phyloP scores from a whole-genome alignment of 2,329 filamentous ascomycete genomes.

The Pseudofabraea citricarpa region DNA sequence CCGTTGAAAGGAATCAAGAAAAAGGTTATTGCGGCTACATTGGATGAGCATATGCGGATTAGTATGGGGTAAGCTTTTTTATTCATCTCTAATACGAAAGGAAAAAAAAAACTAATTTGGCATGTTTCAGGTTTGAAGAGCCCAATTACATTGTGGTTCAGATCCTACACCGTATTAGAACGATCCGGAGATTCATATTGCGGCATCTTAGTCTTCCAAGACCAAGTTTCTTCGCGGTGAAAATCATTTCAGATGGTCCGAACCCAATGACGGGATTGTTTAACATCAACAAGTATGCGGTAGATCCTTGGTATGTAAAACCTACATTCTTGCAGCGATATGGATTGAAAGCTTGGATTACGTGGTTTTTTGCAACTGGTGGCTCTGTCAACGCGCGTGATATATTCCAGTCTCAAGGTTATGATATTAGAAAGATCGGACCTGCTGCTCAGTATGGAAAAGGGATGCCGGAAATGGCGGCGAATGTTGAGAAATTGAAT shows the following conservation, averaged over 20 bases:
- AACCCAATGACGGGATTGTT: constrained; percentile 12
- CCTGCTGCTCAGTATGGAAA: too few species aligned
- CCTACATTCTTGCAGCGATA: constrained; percentile 9
- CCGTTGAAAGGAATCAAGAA: constrained; percentile 4
- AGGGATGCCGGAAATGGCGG: too few species aligned
- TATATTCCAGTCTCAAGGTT: too few species aligned
- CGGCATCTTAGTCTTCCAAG: constrained; percentile 10
- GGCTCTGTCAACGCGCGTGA: too few species aligned
- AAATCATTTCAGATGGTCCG: constrained; percentile 8
- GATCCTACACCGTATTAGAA: constrained; percentile 1
- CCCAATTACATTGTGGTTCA: constrained; percentile 8
- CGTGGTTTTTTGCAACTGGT: too few species aligned
- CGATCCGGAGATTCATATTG: constrained; percentile 8
- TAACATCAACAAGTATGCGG: constrained; percentile 8
- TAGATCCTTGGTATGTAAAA: constrained; percentile 13
- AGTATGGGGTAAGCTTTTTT: constrained; percentile 9
- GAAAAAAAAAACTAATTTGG: constrained; percentile 2
- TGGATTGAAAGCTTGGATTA: too few species aligned
- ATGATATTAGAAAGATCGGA: too few species aligned
- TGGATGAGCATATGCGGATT: constrained; percentile 11
- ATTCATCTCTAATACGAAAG: neutral
- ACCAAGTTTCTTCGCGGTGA: constrained; percentile 6
- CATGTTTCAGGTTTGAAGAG: constrained; percentile 8
- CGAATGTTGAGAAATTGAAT: too few species aligned
- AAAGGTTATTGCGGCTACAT: constrained; percentile 8